Conservation (phyloP, 2,329 filamentous ascomycete genomes). For the Amauroascus verrucosus region DNA sequence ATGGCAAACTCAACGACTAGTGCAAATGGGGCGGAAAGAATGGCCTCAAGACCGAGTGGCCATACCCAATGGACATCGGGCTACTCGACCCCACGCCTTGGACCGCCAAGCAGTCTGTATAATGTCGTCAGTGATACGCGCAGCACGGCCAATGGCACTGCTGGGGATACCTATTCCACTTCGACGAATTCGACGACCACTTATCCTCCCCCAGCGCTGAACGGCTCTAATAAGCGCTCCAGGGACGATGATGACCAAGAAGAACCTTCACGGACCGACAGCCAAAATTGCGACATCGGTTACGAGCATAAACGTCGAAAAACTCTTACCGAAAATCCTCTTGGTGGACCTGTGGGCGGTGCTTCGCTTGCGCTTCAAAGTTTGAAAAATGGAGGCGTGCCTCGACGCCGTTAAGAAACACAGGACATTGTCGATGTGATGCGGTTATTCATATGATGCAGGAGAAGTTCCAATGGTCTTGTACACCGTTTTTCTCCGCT, state of each 20-base stretch:
- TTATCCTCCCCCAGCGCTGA: constrained; percentile 45
- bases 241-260: constrained; percentile 57
- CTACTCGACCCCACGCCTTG: constrained; percentile 65
- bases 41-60: constrained; percentile 66
- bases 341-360: constrained; percentile 38
- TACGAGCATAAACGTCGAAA: constrained; percentile 67
- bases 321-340: constrained; percentile 53
- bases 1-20: constrained; percentile 73
- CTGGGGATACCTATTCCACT: constrained; percentile 60
- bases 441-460: neutral
- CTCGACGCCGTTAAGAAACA: constrained; percentile 28
- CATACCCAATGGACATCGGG: constrained; percentile 65
- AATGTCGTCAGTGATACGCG: constrained; percentile 79
- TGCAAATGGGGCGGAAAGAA: constrained; percentile 69
- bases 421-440: too few relatives aligned
- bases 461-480: neutral
- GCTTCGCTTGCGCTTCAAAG: constrained; percentile 33
- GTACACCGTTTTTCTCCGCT: too few relatives aligned
- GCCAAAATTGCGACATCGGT: constrained; percentile 47
- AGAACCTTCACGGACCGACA: constrained; percentile 54
- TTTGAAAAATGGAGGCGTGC: constrained; percentile 36
- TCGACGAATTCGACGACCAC: constrained; percentile 51
- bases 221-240: constrained; percentile 53
- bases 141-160: constrained; percentile 52
- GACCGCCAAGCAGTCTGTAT: constrained; percentile 70